phyloP scores from a whole-genome alignment of 345 rosid species.

The Sapria himalayana region DNA sequence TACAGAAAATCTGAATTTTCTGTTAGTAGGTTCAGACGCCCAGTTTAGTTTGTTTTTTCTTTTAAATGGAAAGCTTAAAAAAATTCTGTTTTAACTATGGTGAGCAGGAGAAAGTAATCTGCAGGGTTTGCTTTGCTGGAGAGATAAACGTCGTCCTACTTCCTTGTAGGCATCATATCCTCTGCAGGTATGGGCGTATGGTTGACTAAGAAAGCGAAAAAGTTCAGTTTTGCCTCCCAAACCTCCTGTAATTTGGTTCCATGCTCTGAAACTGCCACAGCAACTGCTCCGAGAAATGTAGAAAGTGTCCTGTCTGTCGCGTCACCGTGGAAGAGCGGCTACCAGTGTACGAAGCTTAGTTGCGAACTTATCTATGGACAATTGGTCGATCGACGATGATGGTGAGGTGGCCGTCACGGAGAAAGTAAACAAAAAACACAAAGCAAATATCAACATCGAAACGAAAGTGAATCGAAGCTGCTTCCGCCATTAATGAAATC shows the following conservation, averaged over 20 bases:
- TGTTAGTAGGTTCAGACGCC: no score
- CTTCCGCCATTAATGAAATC: no score
- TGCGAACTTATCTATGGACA: slow-evolving; percentile 6
- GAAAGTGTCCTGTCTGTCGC: slow-evolving; percentile 85
- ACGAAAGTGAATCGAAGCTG: no score
- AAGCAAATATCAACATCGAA: no score
- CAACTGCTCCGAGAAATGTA: slow-evolving; percentile 72
- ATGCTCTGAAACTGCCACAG: slow-evolving; percentile 22
- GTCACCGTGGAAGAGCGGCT: slow-evolving; percentile 51
- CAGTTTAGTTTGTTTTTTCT: no score
- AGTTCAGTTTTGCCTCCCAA: no score
- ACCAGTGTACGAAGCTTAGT: slow-evolving; percentile 73
- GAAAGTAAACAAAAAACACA: slow-evolving; percentile 4
- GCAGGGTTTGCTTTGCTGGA: slow-evolving; percentile 83
- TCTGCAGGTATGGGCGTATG: slow-evolving; percentile 71
- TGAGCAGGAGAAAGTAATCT: slow-evolving; percentile 76
- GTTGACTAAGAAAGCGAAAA: no score
- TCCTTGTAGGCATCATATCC: slow-evolving; percentile 83
- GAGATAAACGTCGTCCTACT: slow-evolving; percentile 77
- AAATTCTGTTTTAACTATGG: no score
- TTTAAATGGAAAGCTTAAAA: no score
- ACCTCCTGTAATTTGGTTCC: neutral
- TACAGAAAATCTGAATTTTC: no score
- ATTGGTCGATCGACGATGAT: no score
- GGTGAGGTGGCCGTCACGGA: slow-evolving; percentile 3